These are phyloP conservation scores for Dothiorella sarmentorum DNA, from an alignment of 2,329 filamentous ascomycete species.

Conservation along the genomic window DNA sequence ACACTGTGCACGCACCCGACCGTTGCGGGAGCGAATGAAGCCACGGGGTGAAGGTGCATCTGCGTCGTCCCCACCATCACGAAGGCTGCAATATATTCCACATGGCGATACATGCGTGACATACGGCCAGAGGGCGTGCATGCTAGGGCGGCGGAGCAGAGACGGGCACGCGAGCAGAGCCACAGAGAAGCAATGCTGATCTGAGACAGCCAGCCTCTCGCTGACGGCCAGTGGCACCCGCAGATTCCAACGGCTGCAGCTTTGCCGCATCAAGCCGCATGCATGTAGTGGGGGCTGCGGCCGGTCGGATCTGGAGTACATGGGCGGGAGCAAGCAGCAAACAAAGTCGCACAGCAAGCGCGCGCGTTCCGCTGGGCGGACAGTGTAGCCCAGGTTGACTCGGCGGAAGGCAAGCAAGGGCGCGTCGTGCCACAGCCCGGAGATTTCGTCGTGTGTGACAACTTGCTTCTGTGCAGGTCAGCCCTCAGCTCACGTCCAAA, in stretches of 20 bases:
- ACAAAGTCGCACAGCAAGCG: neutral
- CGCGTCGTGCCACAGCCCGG: conserved; percentile 8
- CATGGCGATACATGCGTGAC: conserved; percentile 11
- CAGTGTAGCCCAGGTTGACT: neutral
- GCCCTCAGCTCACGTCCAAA: neutral
- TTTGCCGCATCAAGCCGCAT: neutral
- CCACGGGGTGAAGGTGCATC: neutral
- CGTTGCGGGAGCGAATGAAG: neutral
- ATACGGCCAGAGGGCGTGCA: neutral
- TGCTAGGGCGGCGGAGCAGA: neutral
- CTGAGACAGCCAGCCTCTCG: conserved; percentile 10
- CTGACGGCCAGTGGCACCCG: conserved; percentile 2
- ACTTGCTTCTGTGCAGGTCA: conserved; percentile 1
- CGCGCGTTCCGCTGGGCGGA: conserved; percentile 10
- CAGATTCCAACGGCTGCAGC: conserved; percentile 6
- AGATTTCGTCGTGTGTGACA: neutral
- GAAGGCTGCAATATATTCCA: neutral
- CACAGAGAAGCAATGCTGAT: neutral
- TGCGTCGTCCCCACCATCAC: neutral
- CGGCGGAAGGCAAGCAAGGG: conserved; percentile 5
- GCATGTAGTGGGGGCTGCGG: conserved; percentile 3
- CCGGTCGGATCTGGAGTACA: conserved; percentile 9
- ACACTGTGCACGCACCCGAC: neutral
- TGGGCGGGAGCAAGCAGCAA: neutral
- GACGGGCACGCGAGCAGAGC: conserved; percentile 5